Base-by-base conservation (phyloP, 805 yeast genomes). In the Yamadazyma akitaensis region DNA sequence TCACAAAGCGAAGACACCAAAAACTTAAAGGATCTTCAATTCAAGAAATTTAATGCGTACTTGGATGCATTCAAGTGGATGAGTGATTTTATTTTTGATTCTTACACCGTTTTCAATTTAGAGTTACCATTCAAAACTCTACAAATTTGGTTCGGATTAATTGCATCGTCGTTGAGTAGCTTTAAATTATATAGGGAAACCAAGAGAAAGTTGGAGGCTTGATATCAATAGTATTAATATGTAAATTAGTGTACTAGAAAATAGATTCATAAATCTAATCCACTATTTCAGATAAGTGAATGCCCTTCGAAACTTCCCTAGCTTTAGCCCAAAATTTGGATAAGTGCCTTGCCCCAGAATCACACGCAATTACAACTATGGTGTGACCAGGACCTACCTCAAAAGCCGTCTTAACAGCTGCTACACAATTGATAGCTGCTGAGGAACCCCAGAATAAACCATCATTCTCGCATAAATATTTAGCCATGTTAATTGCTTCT, bases 391-490 rank as follows among this genome's bases (percentile, higher is more conserved):
- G 61, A 0, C 75, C 76, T 37, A 60, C 53, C 47, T 63, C 56
- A 67, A 77, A 44, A 43, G 78, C 69, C 8, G 80, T 66, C 51
- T 79, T 72, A 5, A 81, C 77, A 0, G 96, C 96, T 0, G 96
- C 97, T 5, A 88, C 96, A 36, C 96, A 91, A 61, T 90, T 90
- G 21, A 94, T 83, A 0, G 96, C 96, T n/a, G 95, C 84, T 37
- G 96, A 87, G 24, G 95, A 84, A 2, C 99, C 99, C 59, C 91
- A 77, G 63, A 94, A 94, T 14, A 89, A 66, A 0, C 98, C 99
- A 60, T 92, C 99, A 48, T 87, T 74, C 3, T 82, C 80, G 51
- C 89, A 85, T 25, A 92, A 62, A 56, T 64, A 86, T 60, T 84
- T 82, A 6, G 98, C 98, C 98, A 94, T 94, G 55, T 75, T 79